Percentiles rank a stretch among this genome's conserved stretches.
These are phyloP conservation scores for Datisca glomerata DNA, from an alignment of 306 rosid species.

Conservation along the genomic window DNA sequence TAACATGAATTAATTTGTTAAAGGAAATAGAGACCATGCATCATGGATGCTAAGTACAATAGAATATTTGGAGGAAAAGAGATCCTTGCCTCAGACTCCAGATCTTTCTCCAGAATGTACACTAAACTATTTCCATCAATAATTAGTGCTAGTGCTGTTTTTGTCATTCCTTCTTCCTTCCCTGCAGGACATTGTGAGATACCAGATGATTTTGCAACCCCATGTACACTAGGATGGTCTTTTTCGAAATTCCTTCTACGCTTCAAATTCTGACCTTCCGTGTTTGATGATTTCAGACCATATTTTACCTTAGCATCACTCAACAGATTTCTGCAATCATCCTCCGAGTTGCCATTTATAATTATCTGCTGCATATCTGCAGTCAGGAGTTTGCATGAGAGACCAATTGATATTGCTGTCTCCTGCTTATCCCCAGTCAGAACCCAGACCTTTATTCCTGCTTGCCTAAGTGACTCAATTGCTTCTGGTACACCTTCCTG, in stretches of 20 bases:
- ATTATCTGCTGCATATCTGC: conserved; percentile 64
- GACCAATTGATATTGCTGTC: conserved; percentile 92
- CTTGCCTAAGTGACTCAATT: conserved; percentile 81
- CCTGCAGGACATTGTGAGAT: conserved; percentile 32
- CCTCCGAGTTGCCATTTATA: conserved; percentile 70
- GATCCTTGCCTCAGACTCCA: conserved; percentile 67
- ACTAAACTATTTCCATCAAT: conserved; percentile 97
- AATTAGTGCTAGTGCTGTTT: conserved; percentile 60
- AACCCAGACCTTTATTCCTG: conserved; percentile 99
- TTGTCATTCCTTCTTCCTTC: conserved; percentile 35
- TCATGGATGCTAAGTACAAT: conserved; percentile 7
- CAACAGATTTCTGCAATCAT: conserved; percentile 64
- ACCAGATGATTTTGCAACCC: conserved; percentile 24
- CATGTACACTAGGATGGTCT: conserved; percentile 25
- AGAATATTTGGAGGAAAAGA: conserved; percentile 9
- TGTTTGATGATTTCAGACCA: conserved; percentile 34
- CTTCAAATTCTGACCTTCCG: conserved; percentile 17
- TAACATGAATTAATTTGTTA: conserved; percentile 2
- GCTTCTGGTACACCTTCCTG: conserved; percentile 98
- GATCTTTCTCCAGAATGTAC: conserved; percentile 81
- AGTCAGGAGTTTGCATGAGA: conserved; percentile 82
- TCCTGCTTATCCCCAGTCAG: conserved; percentile 99
- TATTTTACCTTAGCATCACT: conserved; percentile 49
- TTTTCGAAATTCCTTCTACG: conserved; percentile 23
- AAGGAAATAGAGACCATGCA: conserved; percentile 8